These are phyloP conservation scores for Sphagnum contortum DNA, from an alignment of 225 moss, liverwort and hornwort genomes.

Conservation along the genomic window DNA sequence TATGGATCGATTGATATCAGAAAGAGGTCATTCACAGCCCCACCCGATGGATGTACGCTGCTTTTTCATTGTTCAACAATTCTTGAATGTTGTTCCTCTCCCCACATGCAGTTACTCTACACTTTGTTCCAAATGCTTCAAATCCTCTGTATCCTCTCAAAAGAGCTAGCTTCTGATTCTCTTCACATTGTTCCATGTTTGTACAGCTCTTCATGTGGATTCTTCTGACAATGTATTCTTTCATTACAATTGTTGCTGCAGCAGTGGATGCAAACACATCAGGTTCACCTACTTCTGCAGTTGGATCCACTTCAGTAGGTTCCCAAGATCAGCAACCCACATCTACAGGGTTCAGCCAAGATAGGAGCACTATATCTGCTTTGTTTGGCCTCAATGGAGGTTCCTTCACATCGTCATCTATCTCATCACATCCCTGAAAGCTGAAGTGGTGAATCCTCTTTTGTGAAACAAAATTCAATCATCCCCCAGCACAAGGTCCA, in stretches of 20 bases:
- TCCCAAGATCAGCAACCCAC: too few relatives aligned
- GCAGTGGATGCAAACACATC: conserved; percentile 19
- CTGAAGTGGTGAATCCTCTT: too few relatives aligned
- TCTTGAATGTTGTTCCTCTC: neutral
- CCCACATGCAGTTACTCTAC: neutral
- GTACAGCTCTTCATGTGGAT: neutral
- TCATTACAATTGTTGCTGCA: neutral
- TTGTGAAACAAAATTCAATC: too few relatives aligned
- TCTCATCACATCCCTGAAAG: too few relatives aligned
- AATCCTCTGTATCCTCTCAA: neutral
- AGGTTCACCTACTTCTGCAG: conserved; percentile 8
- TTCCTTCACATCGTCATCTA: too few relatives aligned
- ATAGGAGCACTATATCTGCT: too few relatives aligned
- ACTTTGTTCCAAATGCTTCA: neutral
- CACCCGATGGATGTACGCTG: neutral
- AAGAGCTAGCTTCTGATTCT: neutral
- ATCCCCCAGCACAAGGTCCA: too few relatives aligned
- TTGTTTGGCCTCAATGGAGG: too few relatives aligned
- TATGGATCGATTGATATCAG: conserved; percentile 80
- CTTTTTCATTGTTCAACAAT: neutral
- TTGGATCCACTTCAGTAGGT: neutral
- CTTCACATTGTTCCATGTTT: neutral
- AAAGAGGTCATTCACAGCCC: conserved; percentile 22
- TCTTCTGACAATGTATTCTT: too few relatives aligned
- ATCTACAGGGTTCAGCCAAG: too few relatives aligned